A percentile compares a stretch with the other conserved stretches of the same genome.
These are phyloP conservation scores for Malassezia globosa DNA, from an alignment of 1,284 basidiomycete genomes.

Conservation along the genomic window DNA sequence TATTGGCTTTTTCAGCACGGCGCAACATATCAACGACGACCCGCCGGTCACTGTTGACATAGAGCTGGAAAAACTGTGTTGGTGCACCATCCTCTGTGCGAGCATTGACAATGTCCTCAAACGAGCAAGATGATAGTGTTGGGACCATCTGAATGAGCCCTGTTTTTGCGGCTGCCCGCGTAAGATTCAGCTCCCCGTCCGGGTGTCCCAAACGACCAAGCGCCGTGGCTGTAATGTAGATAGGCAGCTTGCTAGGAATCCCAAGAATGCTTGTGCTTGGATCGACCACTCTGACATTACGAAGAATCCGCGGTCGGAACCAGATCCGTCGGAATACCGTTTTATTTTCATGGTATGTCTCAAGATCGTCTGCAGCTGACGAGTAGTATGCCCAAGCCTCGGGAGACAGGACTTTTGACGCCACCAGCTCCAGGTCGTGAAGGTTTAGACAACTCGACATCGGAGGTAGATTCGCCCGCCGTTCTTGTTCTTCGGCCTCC, in stretches of 20 bases:
- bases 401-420: slow-evolving; percentile 32
- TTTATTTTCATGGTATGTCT: slow-evolving; percentile 65
- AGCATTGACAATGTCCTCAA: slow-evolving; percentile 57
- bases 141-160: slow-evolving; percentile 62
- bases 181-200: slow-evolving; percentile 81
- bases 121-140: slow-evolving; percentile 48
- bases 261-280: slow-evolving; percentile 48
- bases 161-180: slow-evolving; percentile 59
- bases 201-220: slow-evolving; percentile 84
- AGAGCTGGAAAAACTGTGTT: slow-evolving; percentile 52
- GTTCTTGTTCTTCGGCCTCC: slow-evolving; percentile 16
- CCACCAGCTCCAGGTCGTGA: slow-evolving; percentile 68
- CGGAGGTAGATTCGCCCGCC: slow-evolving; percentile 50
- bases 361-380: slow-evolving; percentile 52
- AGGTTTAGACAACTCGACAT: slow-evolving; percentile 70
- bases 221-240: slow-evolving; percentile 71
- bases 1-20: slow-evolving; percentile 61
- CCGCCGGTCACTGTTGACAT: slow-evolving; percentile 65
- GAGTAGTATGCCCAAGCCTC: slow-evolving; percentile 47
- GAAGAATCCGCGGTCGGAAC: slow-evolving; percentile 79
- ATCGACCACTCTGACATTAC: slow-evolving; percentile 70
- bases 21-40: slow-evolving; percentile 62
- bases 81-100: slow-evolving; percentile 54
- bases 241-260: slow-evolving; percentile 19
- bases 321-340: slow-evolving; percentile 80